phyloP scores from a whole-genome alignment of 371 early-diverging fungal genomes.

The Phascolomyces articulosus region DNA sequence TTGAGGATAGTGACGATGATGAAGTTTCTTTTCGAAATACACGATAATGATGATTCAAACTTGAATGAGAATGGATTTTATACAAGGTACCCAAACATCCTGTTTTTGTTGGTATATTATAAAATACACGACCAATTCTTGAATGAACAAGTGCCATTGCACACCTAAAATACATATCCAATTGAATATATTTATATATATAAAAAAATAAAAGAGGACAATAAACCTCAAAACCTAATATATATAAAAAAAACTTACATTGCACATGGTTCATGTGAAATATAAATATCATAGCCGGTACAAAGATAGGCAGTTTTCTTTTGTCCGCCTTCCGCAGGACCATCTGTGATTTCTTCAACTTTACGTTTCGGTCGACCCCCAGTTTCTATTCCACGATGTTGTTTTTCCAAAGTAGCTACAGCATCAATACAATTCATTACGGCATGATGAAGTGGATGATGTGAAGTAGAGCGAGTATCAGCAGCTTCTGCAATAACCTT shows the following conservation, averaged over 20 bases:
- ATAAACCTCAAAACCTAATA: not conserved
- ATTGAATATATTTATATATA: not conserved
- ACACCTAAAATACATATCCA: conserved; percentile 54
- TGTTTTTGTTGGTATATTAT: conserved; percentile 56
- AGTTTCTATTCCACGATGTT: conserved; percentile 9
- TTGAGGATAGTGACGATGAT: not conserved
- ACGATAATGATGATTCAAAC: conserved; percentile 72
- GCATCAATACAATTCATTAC: conserved; percentile 61
- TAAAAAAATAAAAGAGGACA: not conserved
- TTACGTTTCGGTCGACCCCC: conserved; percentile 32
- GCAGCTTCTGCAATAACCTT: conserved; percentile 41
- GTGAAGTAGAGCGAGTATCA: conserved; percentile 47
- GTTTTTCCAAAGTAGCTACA: conserved; percentile 38
- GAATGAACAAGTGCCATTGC: conserved; percentile 84
- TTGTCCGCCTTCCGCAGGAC: conserved; percentile 3
- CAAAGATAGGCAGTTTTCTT: conserved; percentile 52
- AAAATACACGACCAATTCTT: conserved; percentile 76
- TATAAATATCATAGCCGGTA: conserved; percentile 63
- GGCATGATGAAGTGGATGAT: conserved; percentile 65
- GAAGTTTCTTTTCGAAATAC: conserved; percentile 28
- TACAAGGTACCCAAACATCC: conserved; percentile 73
- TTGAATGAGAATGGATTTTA: conserved; percentile 72
- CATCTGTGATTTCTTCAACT: conserved; percentile 18
- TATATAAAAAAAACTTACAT: conserved; percentile 46
- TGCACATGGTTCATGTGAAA: conserved; percentile 70